Percentiles rank a stretch among this genome's conserved stretches.
These are phyloP conservation scores for Herpetomonas tarakana DNA, from an alignment of 208 protist species.

Conservation along the genomic window DNA sequence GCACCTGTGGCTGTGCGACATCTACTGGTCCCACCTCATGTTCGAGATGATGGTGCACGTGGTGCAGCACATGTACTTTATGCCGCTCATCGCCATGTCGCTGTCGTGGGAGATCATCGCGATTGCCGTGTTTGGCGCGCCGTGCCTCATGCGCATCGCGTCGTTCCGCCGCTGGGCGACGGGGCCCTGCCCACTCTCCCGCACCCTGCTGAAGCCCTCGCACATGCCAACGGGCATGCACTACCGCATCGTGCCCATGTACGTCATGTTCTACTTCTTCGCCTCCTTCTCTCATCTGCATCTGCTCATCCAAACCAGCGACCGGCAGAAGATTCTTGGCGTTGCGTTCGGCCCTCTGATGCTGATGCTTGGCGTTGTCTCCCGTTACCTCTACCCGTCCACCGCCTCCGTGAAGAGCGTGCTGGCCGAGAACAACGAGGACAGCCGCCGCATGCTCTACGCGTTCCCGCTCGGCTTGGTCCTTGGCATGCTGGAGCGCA, in stretches of 20 bases:
- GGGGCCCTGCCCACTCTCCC: constrained; percentile 34
- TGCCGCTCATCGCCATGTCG: constrained; percentile 74
- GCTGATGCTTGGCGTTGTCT: constrained; percentile 45
- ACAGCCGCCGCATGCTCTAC: constrained; percentile 56
- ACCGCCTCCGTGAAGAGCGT: constrained; percentile 6
- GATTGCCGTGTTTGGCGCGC: constrained; percentile 30
- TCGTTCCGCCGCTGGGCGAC: constrained; percentile 40
- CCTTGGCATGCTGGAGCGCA: constrained; percentile 70
- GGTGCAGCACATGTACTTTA: constrained; percentile 78
- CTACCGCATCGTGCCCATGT: constrained; percentile 55
- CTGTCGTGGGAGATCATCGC: constrained; percentile 63
- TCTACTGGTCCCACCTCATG: constrained; percentile 67
- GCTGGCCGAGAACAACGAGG: constrained; percentile 30
- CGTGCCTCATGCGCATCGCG: constrained; percentile 43
- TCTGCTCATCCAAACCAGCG: constrained; percentile 31
- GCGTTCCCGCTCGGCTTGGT: constrained; percentile 54
- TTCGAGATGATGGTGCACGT: constrained; percentile 61
- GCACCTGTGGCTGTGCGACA: constrained; percentile 64
- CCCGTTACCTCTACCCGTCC: constrained; percentile 53
- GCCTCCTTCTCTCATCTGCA: constrained; percentile 58
- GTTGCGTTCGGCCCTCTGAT: constrained; percentile 45
- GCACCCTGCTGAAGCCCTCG: constrained; percentile 29
- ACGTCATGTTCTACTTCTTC: constrained; percentile 64
- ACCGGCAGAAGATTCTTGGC: constrained; percentile 40
- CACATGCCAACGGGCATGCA: constrained; percentile 24